phyloP scores from a whole-genome alignment of 441 rosid species.

The Populus hybrid region DNA sequence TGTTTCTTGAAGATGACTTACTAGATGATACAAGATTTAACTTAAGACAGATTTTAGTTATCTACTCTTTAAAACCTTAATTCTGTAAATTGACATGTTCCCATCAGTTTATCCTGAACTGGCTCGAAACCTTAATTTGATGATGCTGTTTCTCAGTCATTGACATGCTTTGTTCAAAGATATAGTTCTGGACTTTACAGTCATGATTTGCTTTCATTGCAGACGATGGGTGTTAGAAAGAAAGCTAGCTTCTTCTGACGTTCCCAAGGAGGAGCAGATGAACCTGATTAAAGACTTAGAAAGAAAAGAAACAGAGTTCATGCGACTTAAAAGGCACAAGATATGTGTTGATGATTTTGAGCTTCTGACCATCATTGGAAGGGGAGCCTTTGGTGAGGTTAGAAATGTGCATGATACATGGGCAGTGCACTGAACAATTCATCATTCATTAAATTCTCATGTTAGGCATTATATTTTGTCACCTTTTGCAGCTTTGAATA shows the following conservation, averaged over 20 bases:
- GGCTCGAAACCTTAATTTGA: neutral
- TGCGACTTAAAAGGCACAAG: slow-evolving; percentile 92
- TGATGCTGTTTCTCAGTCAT: slow-evolving; percentile 1
- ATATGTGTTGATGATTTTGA: slow-evolving; percentile 92
- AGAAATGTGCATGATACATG: slow-evolving; percentile 24
- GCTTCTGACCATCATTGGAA: slow-evolving; percentile 87
- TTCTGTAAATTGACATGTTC: neutral
- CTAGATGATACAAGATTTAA: neutral
- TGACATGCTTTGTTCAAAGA: neutral
- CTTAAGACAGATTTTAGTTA: neutral
- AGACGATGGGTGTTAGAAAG: slow-evolving; percentile 94
- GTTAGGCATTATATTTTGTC: slow-evolving; percentile 1
- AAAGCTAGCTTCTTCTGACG: slow-evolving; percentile 82
- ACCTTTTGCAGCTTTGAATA: slow-evolving; percentile 11
- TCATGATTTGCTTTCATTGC: slow-evolving; percentile 30
- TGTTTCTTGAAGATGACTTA: neutral
- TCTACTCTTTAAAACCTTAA: neutral
- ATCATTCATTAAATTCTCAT: slow-evolving; percentile 10
- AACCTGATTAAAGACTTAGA: slow-evolving; percentile 87
- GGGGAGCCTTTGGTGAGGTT: slow-evolving; percentile 98
- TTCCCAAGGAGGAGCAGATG: slow-evolving; percentile 83
- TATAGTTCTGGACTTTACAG: slow-evolving; percentile 13
- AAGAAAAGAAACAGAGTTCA: slow-evolving; percentile 91
- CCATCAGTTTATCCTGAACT: neutral
- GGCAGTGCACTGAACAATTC: slow-evolving; percentile 5